These are phyloP conservation scores for Cryptosporidium xiaoi DNA, from an alignment of 169 alveolate genomes.

Conservation along the genomic window DNA sequence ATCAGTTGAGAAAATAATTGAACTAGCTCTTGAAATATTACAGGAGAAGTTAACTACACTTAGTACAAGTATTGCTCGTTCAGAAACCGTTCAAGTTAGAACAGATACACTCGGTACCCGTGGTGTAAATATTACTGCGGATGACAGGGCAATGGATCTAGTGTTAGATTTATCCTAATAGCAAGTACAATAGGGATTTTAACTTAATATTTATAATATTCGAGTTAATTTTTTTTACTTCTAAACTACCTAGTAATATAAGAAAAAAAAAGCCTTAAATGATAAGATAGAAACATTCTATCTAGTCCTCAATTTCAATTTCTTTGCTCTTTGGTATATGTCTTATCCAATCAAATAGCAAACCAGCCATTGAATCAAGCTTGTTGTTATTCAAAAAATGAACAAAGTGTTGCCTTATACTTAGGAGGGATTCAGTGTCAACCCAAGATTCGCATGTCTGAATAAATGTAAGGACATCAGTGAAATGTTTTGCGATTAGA, in stretches of 20 bases:
- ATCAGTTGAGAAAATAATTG: constrained; percentile 92
- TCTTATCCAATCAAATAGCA: constrained; percentile 68
- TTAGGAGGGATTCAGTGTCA: constrained; percentile 57
- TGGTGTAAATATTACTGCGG: constrained; percentile 47
- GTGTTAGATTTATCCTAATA: constrained; percentile 61
- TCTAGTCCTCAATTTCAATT: constrained; percentile 3
- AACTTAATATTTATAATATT: neutral
- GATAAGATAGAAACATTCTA: neutral
- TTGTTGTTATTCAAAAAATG: constrained; percentile 65
- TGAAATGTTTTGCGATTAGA: constrained; percentile 49
- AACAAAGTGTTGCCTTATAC: constrained; percentile 46
- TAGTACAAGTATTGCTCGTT: constrained; percentile 55
- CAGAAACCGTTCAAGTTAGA: constrained; percentile 67
- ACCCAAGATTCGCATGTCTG: constrained; percentile 73
- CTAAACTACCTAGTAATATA: neutral
- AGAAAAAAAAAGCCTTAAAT: neutral
- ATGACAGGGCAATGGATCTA: constrained; percentile 72
- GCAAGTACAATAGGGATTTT: neutral
- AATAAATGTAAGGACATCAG: constrained; percentile 52
- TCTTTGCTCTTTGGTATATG: constrained; percentile 40
- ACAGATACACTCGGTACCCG: constrained; percentile 35
- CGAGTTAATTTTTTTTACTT: neutral
- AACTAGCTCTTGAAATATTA: constrained; percentile 87
- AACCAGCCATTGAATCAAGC: constrained; percentile 54
- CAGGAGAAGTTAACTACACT: constrained; percentile 82